phyloP scores from a whole-genome alignment of 2,329 filamentous ascomycete species.

The Pseudogymnoascus sp. region DNA sequence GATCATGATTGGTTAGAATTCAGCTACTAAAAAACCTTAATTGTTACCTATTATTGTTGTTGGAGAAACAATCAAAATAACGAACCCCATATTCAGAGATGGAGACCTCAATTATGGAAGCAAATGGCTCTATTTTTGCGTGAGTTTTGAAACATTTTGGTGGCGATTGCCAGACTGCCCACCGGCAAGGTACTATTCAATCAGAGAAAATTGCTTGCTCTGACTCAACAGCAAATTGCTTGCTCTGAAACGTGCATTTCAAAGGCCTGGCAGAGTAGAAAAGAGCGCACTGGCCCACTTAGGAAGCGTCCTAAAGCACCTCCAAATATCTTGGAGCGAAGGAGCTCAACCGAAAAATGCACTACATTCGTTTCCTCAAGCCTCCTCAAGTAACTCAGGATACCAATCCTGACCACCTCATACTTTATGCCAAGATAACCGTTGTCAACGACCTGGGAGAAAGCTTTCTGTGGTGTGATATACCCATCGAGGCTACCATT shows the following conservation, averaged over 20 bases:
- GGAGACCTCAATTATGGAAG: not conserved
- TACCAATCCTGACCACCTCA: slow-evolving; percentile 26
- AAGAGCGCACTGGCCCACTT: not conserved
- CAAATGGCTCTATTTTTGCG: not conserved
- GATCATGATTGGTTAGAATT: not conserved
- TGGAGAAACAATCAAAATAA: not conserved
- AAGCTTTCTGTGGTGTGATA: slow-evolving; percentile 38
- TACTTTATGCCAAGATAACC: slow-evolving; percentile 39
- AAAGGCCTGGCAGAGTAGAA: slow-evolving; percentile 3
- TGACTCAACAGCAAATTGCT: not conserved
- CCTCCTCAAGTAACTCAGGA: slow-evolving; percentile 35
- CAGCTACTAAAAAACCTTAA: slow-evolving; percentile 2
- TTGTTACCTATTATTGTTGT: not conserved
- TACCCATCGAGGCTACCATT: not conserved
- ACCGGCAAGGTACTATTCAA: not conserved
- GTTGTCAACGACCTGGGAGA: slow-evolving; percentile 64
- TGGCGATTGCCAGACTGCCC: not conserved
- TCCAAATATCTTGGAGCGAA: not conserved
- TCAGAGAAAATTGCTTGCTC: not conserved
- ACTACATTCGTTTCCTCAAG: slow-evolving; percentile 62
- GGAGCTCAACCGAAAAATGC: slow-evolving; percentile 32
- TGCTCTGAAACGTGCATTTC: not conserved
- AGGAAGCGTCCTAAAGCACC: not conserved
- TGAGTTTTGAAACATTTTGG: not conserved
- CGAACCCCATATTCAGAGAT: not conserved